These are phyloP conservation scores for Morella rubra DNA, from an alignment of 306 rosid species.

Conservation along the genomic window DNA sequence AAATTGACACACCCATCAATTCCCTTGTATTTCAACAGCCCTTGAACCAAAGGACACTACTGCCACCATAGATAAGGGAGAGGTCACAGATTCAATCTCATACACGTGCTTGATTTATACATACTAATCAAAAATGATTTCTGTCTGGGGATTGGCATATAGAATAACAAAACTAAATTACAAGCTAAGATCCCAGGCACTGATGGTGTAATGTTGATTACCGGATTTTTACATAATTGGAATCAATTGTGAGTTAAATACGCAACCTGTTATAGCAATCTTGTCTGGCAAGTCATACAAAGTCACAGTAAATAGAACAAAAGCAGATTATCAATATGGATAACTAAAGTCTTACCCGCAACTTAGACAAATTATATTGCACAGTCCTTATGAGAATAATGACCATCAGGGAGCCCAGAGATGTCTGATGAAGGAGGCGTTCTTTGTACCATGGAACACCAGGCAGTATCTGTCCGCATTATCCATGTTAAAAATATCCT, in stretches of 20 bases:
- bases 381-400: constrained; percentile 93
- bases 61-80: neutral
- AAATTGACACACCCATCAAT: neutral
- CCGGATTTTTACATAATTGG: constrained; percentile 10
- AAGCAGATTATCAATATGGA: constrained; percentile 17
- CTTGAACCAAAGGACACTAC: neutral
- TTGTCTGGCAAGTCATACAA: constrained; percentile 12
- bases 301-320: constrained; percentile 14
- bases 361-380: constrained; percentile 90
- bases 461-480: constrained; percentile 63
- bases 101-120: neutral
- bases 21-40: neutral
- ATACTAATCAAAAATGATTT: neutral
- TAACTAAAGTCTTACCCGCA: constrained; percentile 63
- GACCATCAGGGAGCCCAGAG: constrained; percentile 96
- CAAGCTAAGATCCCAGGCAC: neutral
- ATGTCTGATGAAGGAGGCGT: constrained; percentile 92
- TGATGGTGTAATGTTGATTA: neutral
- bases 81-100: neutral
- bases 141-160: neutral
- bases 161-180: neutral
- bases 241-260: constrained; percentile 19
- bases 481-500: constrained; percentile 34
- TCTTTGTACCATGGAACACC: constrained; percentile 97
- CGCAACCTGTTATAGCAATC: constrained; percentile 18